phyloP scores from a whole-genome alignment of 805 yeast genomes.

The Teunomyces lycoperdinae region DNA sequence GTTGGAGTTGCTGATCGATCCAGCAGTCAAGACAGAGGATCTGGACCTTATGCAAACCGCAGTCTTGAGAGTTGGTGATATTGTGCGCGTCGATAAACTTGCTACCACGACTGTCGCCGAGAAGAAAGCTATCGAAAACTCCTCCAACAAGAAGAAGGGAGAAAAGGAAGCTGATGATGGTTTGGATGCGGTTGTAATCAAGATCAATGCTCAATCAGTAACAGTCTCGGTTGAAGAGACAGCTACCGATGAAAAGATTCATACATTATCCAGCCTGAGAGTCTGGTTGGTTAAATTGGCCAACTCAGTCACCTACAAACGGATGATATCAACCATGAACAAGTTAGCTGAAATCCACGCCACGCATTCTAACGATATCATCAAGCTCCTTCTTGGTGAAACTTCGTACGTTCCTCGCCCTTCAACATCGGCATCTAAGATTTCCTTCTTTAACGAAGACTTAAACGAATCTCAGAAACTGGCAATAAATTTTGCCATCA shows the following conservation, averaged over 20 bases:
- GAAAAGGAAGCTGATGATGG: conserved; percentile 21
- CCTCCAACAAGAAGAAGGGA: conserved; percentile 18
- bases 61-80: conserved; percentile 70
- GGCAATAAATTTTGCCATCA: conserved; percentile 68
- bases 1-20: conserved; percentile 60
- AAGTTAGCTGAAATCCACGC: conserved; percentile 53
- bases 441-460: conserved; percentile 38
- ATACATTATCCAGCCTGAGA: conserved; percentile 43
- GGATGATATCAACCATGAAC: conserved; percentile 77
- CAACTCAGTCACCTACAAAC: conserved; percentile 67
- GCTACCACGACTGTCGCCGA: conserved; percentile 15
- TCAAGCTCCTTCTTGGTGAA: conserved; percentile 49
- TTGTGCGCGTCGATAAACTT: conserved; percentile 59
- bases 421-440: conserved; percentile 2
- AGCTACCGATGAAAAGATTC: conserved; percentile 43
- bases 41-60: conserved; percentile 41
- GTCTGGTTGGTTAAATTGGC: conserved; percentile 68
- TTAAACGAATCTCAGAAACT: conserved; percentile 68
- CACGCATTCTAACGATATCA: conserved; percentile 26
- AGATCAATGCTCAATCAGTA: conserved; percentile 46
- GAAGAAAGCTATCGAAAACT: conserved; percentile 20
- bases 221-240: conserved; percentile 61
- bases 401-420: conserved; percentile 19
- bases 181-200: conserved; percentile 66
- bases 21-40: conserved; percentile 35